Conservation (phyloP, 2,329 filamentous ascomycete species). For the Cytospora paraplurivora region DNA sequence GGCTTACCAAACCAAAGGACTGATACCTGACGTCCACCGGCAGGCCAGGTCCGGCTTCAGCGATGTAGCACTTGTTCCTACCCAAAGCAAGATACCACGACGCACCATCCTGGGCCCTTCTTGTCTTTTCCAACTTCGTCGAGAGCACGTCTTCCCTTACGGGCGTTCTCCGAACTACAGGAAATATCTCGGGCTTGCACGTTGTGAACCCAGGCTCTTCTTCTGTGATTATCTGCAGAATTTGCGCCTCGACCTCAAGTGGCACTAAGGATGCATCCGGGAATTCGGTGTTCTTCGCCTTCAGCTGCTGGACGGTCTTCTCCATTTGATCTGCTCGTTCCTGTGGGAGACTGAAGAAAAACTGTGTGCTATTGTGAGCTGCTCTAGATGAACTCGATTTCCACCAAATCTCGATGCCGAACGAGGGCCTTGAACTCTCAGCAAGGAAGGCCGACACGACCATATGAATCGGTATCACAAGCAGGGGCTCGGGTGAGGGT, state of each 20-base stretch:
- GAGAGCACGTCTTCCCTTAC: slow-evolving; percentile 39
- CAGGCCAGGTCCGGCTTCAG: slow-evolving; percentile 53
- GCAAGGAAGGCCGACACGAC: slow-evolving; percentile 56
- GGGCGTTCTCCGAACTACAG: slow-evolving; percentile 52
- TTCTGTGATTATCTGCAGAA: slow-evolving; percentile 49
- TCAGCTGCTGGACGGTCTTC: slow-evolving; percentile 45
- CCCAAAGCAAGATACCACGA: slow-evolving; percentile 59
- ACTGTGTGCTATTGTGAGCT: slow-evolving; percentile 49
- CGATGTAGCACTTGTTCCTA: slow-evolving; percentile 54
- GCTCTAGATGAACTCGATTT: slow-evolving; percentile 47
- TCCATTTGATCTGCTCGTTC: slow-evolving; percentile 55
- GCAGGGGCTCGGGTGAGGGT: slow-evolving; percentile 36
- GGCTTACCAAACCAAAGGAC: slow-evolving; percentile 54
- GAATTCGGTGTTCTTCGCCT: slow-evolving; percentile 38
- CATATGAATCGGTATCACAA: slow-evolving; percentile 52
- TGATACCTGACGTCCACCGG: slow-evolving; percentile 50
- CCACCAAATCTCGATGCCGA: slow-evolving; percentile 61
- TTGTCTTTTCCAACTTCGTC: slow-evolving; percentile 46
- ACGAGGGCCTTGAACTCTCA: slow-evolving; percentile 51
- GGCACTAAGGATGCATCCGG: slow-evolving; percentile 45
- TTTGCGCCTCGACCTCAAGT: slow-evolving; percentile 49
- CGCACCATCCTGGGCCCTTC: slow-evolving; percentile 51
- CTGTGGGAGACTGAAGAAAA: slow-evolving; percentile 52
- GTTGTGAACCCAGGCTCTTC: slow-evolving; percentile 45
- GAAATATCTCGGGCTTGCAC: slow-evolving; percentile 50